Evolutionary conservation across 345 rosid species (phyloP).

Genomic region (Lepidium didymum): DNA sequence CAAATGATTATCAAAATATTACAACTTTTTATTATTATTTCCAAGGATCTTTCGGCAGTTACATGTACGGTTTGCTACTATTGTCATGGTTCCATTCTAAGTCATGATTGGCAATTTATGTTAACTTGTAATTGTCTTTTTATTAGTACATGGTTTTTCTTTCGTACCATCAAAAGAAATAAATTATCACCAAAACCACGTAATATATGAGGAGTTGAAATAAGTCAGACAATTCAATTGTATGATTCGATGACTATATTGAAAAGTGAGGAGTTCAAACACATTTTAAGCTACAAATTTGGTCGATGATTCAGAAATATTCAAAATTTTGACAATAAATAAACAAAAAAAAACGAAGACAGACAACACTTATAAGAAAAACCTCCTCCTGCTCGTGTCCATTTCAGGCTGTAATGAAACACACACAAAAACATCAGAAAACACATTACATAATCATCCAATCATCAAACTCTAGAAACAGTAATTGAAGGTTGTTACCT

Average conservation of each 20-base stretch:
- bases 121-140: no score
- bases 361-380: slow-evolving; percentile 51
- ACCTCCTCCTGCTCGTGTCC: slow-evolving; percentile 95
- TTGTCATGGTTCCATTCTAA: no score
- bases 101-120: no score
- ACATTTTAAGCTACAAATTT: neutral
- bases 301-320: neutral
- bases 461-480: neutral
- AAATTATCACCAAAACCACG: no score
- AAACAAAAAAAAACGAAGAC: neutral
- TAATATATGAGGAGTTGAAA: neutral
- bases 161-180: no score
- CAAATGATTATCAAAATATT: no score
- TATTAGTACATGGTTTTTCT: no score
- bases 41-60: neutral
- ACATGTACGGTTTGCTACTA: no score
- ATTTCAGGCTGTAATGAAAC: slow-evolving; percentile 61
- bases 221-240: neutral
- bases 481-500: slow-evolving; percentile 35
- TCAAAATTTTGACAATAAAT: neutral
- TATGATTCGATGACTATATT: neutral
- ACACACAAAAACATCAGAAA: neutral
- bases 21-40: neutral
- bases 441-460: neutral
- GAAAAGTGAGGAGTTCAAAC: neutral